A percentile compares a stretch with the other conserved stretches of the same genome.
phyloP scores from a whole-genome alignment of 2,329 filamentous ascomycete genomes.

The Curvularia spicifera region DNA sequence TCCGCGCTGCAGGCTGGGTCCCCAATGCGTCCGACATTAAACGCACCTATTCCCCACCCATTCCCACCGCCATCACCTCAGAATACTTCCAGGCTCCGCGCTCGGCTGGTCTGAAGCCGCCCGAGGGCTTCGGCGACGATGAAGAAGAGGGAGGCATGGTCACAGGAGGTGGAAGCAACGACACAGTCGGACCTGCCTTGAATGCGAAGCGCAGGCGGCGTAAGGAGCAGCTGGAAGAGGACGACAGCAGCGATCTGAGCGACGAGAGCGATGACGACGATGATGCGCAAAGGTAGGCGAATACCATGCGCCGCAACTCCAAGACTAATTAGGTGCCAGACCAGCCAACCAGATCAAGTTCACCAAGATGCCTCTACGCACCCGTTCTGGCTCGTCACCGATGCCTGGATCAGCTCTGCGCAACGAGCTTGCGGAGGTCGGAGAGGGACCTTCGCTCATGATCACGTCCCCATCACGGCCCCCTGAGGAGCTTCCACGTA shows the following conservation, averaged over 20 bases:
- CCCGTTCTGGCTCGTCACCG: constrained; percentile 86
- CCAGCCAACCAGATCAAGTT: constrained; percentile 93
- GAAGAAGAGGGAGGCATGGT: constrained; percentile 76
- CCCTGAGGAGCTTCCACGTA: constrained; percentile 45
- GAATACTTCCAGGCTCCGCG: constrained; percentile 81
- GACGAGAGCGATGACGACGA: constrained; percentile 83
- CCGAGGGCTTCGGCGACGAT: constrained; percentile 68
- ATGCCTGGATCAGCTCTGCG: constrained; percentile 60
- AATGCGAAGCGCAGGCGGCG: constrained; percentile 70
- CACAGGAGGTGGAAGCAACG: constrained; percentile 67
- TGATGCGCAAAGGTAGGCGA: constrained; percentile 54
- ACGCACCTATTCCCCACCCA: constrained; percentile 83
- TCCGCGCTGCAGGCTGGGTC: constrained; percentile 83
- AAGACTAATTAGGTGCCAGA: constrained; percentile 43
- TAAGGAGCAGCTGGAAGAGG: constrained; percentile 79
- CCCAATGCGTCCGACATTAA: constrained; percentile 77
- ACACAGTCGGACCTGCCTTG: constrained; percentile 70
- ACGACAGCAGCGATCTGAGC: constrained; percentile 83
- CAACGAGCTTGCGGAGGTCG: constrained; percentile 59
- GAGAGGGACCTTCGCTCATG: constrained; percentile 60
- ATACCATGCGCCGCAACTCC: not conserved
- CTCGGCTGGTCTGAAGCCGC: constrained; percentile 61
- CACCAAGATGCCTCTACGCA: constrained; percentile 89
- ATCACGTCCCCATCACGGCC: constrained; percentile 63
- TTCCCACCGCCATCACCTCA: constrained; percentile 79